Percentiles rank a stretch among this genome's conserved stretches.
These are phyloP conservation scores for Panellus pusillus DNA, from an alignment of 768 basidiomycete genomes.

Conservation along the genomic window DNA sequence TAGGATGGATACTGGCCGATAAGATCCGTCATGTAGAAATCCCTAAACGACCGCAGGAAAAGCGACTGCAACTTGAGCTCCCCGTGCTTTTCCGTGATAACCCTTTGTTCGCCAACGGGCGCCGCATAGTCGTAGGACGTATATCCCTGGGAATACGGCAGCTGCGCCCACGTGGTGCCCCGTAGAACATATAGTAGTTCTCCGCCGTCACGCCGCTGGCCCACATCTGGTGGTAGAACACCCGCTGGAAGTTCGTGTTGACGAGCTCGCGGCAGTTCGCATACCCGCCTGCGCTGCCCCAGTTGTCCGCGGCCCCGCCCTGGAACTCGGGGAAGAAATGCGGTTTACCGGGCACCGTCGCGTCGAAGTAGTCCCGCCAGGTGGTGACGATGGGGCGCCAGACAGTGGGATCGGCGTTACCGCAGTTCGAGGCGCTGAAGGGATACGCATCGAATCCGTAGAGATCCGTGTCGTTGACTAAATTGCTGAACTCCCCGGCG, in stretches of 20 bases:
- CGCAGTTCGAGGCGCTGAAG: slow-evolving; percentile 41
- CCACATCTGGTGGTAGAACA: slow-evolving; percentile 59
- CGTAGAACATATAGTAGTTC: slow-evolving; percentile 62
- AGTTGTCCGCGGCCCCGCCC: slow-evolving; percentile 58
- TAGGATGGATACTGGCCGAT: slow-evolving; percentile 31
- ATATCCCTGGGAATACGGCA: slow-evolving; percentile 14
- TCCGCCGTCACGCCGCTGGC: slow-evolving; percentile 59
- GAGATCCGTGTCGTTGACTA: slow-evolving; percentile 52
- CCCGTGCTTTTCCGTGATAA: slow-evolving; percentile 49
- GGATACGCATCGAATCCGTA: slow-evolving; percentile 56
- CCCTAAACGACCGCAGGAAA: slow-evolving; percentile 55
- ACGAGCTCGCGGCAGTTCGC: slow-evolving; percentile 48
- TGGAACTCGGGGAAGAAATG: slow-evolving; percentile 35
- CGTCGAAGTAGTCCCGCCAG: slow-evolving; percentile 9
- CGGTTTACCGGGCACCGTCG: slow-evolving; percentile 12
- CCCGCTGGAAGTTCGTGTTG: slow-evolving; percentile 50
- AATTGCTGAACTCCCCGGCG: slow-evolving; percentile 37
- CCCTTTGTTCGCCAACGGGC: slow-evolving; percentile 50
- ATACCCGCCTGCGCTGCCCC: slow-evolving; percentile 44
- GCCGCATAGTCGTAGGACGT: slow-evolving; percentile 61
- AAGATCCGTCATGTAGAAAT: slow-evolving; percentile 57
- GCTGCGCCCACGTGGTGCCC: slow-evolving; percentile 18
- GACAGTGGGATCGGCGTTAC: slow-evolving; percentile 49
- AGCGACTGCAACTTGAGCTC: slow-evolving; percentile 59
- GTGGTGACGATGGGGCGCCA: slow-evolving; percentile 36